Percentiles rank a stretch among this genome's conserved stretches.
phyloP scores from a whole-genome alignment of 1,139 yeast species.

The Sugiyamaella neomexicana region DNA sequence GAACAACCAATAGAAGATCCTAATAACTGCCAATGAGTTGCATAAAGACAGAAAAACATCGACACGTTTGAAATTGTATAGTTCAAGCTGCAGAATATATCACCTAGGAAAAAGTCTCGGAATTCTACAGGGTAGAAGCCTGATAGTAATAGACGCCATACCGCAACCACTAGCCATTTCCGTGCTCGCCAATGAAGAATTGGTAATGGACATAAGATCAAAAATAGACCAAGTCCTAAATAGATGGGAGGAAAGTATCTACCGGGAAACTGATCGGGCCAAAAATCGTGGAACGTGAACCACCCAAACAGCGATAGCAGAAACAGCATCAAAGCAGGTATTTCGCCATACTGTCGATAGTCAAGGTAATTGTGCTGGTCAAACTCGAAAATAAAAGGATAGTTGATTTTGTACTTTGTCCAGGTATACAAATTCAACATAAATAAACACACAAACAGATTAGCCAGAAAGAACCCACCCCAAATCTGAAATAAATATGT shows the following conservation, averaged over 20 bases:
- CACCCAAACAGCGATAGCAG: constrained; percentile 62
- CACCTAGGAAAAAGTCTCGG: constrained; percentile 90
- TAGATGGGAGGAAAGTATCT: constrained; percentile 81
- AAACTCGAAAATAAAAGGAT: constrained; percentile 89
- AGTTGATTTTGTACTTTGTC: constrained; percentile 74
- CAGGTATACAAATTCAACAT: constrained; percentile 71
- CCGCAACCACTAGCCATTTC: constrained; percentile 70
- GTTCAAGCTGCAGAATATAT: constrained; percentile 81
- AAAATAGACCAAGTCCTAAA: constrained; percentile 58
- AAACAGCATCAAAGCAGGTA: constrained; percentile 62
- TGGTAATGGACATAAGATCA: constrained; percentile 50
- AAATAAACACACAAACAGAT: constrained; percentile 61
- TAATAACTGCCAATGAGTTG: constrained; percentile 57
- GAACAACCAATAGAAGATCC: constrained; percentile 61
- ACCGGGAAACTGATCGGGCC: constrained; percentile 62
- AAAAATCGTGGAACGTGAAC: constrained; percentile 72
- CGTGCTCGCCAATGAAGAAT: constrained; percentile 56
- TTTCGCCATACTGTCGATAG: constrained; percentile 59
- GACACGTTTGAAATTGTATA: constrained; percentile 85
- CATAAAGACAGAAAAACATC: constrained; percentile 80
- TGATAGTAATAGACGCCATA: constrained; percentile 71
- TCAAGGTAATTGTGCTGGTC: constrained; percentile 70
- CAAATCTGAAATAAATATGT: constrained; percentile 73
- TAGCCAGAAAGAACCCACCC: constrained; percentile 81
- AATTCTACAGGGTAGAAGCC: constrained; percentile 95